Conservation (phyloP, 768 basidiomycete species). For the Saitozyma sp. region DNA sequence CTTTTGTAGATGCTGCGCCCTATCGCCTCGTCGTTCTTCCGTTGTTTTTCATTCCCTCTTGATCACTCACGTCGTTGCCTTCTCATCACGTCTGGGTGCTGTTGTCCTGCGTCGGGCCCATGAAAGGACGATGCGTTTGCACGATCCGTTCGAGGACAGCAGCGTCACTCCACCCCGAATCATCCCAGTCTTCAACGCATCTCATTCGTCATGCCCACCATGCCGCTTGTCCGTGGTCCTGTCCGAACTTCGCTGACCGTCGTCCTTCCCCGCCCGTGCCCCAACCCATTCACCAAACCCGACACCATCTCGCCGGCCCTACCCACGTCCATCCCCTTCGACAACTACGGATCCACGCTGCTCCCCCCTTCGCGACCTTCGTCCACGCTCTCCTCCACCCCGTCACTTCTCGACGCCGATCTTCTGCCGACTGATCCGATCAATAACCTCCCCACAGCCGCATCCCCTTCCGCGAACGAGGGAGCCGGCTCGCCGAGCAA, state of each 20-base stretch:
- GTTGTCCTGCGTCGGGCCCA: too few species aligned
- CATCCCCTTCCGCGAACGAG: neutral
- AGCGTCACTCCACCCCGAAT: too few species aligned
- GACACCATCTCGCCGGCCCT: slow-evolving; percentile 2
- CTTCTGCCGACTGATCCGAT: neutral
- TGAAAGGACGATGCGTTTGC: too few species aligned
- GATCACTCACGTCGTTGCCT: neutral
- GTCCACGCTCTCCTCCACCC: neutral
- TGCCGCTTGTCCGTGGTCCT: too few species aligned
- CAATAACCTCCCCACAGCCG: neutral
- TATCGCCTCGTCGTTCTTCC: neutral
- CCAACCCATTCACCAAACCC: neutral
- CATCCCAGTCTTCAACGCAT: too few species aligned
- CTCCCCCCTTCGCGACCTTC: neutral
- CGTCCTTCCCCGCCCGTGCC: too few species aligned
- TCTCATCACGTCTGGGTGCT: too few species aligned
- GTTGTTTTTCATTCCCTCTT: neutral
- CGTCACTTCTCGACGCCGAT: neutral
- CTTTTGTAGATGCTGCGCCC: too few species aligned
- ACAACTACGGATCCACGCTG: neutral
- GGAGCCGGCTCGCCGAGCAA: neutral
- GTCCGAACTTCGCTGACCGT: too few species aligned
- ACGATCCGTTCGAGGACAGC: too few species aligned
- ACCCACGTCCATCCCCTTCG: neutral
- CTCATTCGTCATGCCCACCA: too few species aligned